Percentiles rank a stretch among this genome's conserved stretches.
These are phyloP conservation scores for Phlebiopsis gigantea DNA, from an alignment of 768 basidiomycete genomes.

Conservation along the genomic window DNA sequence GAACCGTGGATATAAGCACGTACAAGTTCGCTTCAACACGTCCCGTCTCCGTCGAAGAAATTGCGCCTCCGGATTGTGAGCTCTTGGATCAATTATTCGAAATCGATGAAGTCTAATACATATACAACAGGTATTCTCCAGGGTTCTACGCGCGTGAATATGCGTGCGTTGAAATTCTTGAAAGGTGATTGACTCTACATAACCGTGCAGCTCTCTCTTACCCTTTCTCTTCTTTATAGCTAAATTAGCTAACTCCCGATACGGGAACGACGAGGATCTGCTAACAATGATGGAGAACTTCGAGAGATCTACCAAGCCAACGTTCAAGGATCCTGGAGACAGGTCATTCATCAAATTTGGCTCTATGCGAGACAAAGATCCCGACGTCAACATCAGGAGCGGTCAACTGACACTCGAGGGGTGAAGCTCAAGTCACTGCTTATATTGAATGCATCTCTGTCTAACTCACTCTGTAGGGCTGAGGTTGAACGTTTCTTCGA, in stretches of 20 bases:
- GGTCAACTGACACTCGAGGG: constrained; percentile 37
- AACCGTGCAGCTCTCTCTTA: background rate
- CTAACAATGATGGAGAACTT: constrained; percentile 32
- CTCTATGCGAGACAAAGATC: constrained; percentile 34
- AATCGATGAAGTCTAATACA: background rate
- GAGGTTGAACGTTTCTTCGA: constrained; percentile 39
- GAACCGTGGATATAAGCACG: constrained; percentile 38
- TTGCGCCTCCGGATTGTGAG: constrained; percentile 31
- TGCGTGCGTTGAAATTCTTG: constrained; percentile 28
- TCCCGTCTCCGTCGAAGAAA: constrained; percentile 27
- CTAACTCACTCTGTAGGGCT: constrained; percentile 19
- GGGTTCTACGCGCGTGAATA: constrained; percentile 36
- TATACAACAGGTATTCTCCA: constrained; percentile 31
- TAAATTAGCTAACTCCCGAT: background rate
- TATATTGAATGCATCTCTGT: too few species aligned
- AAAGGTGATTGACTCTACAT: constrained; percentile 17
- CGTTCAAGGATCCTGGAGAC: constrained; percentile 35
- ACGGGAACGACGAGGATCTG: constrained; percentile 24
- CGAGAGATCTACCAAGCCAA: constrained; percentile 35
- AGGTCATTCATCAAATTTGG: constrained; percentile 39
- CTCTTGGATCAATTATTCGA: background rate
- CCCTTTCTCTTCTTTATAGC: background rate
- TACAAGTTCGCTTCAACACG: constrained; percentile 16
- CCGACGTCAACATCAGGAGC: constrained; percentile 31
- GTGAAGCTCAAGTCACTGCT: constrained; percentile 10